Base-by-base conservation (phyloP, 1,284 basidiomycete species). In the Ustilago sp. region DNA sequence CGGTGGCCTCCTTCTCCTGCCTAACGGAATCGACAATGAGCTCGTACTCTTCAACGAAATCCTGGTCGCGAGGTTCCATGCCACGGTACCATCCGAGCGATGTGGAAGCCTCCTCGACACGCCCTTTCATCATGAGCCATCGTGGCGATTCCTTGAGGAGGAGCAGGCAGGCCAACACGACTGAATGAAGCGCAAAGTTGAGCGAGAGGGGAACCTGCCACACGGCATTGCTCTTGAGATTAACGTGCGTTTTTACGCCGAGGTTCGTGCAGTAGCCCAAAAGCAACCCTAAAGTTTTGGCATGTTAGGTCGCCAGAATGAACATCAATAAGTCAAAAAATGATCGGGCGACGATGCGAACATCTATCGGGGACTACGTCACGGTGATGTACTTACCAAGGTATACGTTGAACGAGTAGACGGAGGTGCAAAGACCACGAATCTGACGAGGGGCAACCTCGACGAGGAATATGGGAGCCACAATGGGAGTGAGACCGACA, bases 131-230 rank as follows among this genome's bases (percentile, higher is more conserved):
- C 88, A 95, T 89, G 59, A 91, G 90, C 90, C 90, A 94, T 86
- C 94, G 93, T 15, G 94, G 93, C 19, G 93, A 94, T 88, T 91
- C 84, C 86, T 91, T 90, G 60, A 90, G 87, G 68, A 90, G 88
- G 51, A 82, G 79, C 58, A 76, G 86, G 81, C 88, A 87, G 76
- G 89, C 45, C 19, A 81, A 63, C 39, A 87, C 79, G 75, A 90
- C 65, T 4, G 39, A n/a, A 48, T 77, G 74, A 8, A 72, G 65
- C 0, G 65, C 45, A 50, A 72, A 77, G 69, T 68, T 72, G 47
- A 77, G 65, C 13, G 69, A 64, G 13, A 77, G 56, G 4, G 69
- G 66, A 2, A 77, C 66, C 54, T 64, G 62, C 69, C 74, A 73
- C 53, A 73, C 54, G 17, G 65, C 59, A 48, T 72, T 55, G 4